Conservation (phyloP, 352 stramenopile species). For the Phytophthora lateralis region DNA sequence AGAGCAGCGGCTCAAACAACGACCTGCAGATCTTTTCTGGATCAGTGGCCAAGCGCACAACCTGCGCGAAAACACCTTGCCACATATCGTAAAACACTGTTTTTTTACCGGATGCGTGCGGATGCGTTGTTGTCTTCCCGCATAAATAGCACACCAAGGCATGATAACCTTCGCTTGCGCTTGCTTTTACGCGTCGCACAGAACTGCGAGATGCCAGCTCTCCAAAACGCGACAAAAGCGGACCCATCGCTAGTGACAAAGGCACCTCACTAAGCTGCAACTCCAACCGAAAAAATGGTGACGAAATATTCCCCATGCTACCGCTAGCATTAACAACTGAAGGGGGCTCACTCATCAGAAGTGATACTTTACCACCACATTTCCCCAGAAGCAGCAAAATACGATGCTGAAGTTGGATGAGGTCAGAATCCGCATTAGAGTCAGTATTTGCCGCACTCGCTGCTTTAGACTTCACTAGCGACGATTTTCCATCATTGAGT, state of each 20-base stretch:
- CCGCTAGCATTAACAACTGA: conserved; percentile 10
- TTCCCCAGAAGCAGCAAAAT: conserved; percentile 68
- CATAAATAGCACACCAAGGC: conserved; percentile 72
- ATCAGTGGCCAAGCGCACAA: conserved; percentile 70
- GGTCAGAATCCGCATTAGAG: conserved; percentile 30
- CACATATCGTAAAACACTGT: conserved; percentile 69
- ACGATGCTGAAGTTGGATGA: conserved; percentile 58
- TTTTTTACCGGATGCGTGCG: conserved; percentile 62
- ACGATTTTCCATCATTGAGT: conserved; percentile 11
- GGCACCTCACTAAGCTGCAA: conserved; percentile 51
- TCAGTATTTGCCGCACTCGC: conserved; percentile 12
- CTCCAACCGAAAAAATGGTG: conserved; percentile 43
- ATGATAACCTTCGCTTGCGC: conserved; percentile 72
- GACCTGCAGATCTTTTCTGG: conserved; percentile 70
- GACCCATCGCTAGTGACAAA: conserved; percentile 50
- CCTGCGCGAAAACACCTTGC: conserved; percentile 48
- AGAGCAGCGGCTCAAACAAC: conserved; percentile 76
- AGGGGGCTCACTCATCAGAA: conserved; percentile 49
- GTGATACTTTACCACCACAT: conserved; percentile 47
- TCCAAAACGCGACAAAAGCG: conserved; percentile 57
- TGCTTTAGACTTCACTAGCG: conserved; percentile 10
- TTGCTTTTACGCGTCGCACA: conserved; percentile 64
- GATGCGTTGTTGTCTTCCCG: conserved; percentile 70
- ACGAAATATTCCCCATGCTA: conserved; percentile 28
- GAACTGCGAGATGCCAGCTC: conserved; percentile 55